phyloP scores from a whole-genome alignment of 2,329 filamentous ascomycete genomes.

The Chrysoporthe puriensis region DNA sequence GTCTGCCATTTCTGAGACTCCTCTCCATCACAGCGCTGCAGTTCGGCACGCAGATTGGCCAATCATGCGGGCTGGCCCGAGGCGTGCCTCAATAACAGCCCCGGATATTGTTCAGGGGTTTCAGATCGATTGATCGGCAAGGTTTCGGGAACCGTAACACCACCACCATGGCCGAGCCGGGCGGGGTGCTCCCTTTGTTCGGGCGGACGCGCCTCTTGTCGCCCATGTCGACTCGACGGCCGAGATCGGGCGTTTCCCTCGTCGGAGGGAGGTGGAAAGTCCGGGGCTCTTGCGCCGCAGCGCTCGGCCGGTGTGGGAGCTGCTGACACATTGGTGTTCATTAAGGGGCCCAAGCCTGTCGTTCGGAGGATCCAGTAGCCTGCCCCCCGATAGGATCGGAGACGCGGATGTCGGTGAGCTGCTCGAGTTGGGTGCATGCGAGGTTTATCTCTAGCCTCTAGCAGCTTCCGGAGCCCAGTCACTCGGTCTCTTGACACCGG shows the following conservation, averaged over 20 bases:
- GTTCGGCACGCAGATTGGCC: not conserved
- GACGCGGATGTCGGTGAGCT: conserved; percentile 9
- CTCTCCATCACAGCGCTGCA: not conserved
- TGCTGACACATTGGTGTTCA: not conserved
- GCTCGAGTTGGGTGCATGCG: not conserved
- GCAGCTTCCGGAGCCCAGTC: not conserved
- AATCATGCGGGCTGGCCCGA: conserved; percentile 6
- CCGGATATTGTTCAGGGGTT: conserved; percentile 1
- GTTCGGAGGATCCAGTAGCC: not conserved
- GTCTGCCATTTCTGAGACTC: not conserved
- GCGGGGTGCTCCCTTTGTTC: not conserved
- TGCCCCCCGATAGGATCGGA: not conserved
- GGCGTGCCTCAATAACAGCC: not conserved
- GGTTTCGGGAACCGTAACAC: conserved; percentile 21
- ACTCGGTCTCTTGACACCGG: not conserved
- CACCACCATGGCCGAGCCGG: not conserved
- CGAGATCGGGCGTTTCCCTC: not conserved
- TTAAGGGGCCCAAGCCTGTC: not conserved
- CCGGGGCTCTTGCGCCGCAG: not conserved
- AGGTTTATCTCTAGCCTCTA: not conserved
- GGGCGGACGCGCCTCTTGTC: not conserved
- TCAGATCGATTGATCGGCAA: not conserved
- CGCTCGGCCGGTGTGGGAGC: not conserved
- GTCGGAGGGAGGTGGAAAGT: not conserved
- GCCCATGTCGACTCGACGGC: not conserved